These are phyloP conservation scores for Drechslera avenae DNA, from an alignment of 2,329 filamentous ascomycete genomes.

Conservation along the genomic window DNA sequence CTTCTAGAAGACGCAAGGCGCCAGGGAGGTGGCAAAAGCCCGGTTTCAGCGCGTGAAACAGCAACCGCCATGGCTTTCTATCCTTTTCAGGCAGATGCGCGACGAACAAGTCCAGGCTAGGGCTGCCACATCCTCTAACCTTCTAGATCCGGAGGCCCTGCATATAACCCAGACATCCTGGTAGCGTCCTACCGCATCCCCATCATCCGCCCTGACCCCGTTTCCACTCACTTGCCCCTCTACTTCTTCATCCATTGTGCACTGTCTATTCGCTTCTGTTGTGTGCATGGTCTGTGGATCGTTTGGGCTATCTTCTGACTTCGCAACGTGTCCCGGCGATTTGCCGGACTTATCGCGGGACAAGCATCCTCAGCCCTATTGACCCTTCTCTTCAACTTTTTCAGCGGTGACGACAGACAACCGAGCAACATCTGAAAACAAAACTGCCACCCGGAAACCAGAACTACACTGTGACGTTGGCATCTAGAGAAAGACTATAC, in stretches of 20 bases:
- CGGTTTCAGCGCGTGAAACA: conserved; percentile 9
- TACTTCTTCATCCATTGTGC: background rate
- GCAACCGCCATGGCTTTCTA: conserved; percentile 1
- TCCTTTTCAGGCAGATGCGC: conserved; percentile 6
- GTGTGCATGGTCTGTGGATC: background rate
- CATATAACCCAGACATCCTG: conserved; percentile 12
- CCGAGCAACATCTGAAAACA: background rate
- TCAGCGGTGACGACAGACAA: conserved; percentile 6
- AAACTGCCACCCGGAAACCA: background rate
- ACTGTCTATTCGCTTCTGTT: background rate
- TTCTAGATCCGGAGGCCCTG: conserved; percentile 20
- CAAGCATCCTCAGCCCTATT: conserved; percentile 18
- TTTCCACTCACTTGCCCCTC: background rate
- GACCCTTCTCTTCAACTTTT: conserved; percentile 16
- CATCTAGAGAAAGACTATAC: background rate
- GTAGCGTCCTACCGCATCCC: conserved; percentile 11
- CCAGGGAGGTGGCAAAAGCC: conserved; percentile 6
- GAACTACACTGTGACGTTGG: no score
- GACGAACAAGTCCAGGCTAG: conserved; percentile 4
- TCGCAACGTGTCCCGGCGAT: conserved; percentile 9
- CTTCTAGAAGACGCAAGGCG: conserved; percentile 3
- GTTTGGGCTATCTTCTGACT: background rate
- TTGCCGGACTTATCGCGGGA: conserved; percentile 19
- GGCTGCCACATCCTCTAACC: conserved; percentile 8
- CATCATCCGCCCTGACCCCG: conserved; percentile 14